Percentiles rank a stretch among this genome's conserved stretches.
These are phyloP conservation scores for Cruciata laevipes DNA, from an alignment of 257 asterid genomes.

Conservation along the genomic window DNA sequence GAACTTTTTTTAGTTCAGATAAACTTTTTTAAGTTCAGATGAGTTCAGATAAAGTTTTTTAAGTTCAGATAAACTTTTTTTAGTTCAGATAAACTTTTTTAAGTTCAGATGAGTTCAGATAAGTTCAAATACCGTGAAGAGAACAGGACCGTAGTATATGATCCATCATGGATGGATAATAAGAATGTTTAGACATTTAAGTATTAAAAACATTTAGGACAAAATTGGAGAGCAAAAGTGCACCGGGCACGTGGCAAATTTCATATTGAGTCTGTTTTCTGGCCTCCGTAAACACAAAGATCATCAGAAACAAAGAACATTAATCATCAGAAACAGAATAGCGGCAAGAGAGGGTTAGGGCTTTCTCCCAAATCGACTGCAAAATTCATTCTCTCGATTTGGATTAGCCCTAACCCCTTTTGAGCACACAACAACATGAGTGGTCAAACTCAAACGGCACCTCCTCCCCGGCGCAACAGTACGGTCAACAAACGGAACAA, in stretches of 20 bases:
- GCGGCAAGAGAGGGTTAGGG: constrained; percentile 16
- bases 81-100: too few relatives aligned
- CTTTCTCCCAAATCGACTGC: constrained; percentile 8
- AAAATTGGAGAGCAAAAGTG: too few relatives aligned
- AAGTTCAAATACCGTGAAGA: too few relatives aligned
- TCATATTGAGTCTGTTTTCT: neutral
- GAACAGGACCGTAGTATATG: too few relatives aligned
- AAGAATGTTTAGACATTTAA: too few relatives aligned
- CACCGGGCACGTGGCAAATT: constrained; percentile 1
- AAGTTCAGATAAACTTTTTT: too few relatives aligned
- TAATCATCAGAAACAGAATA: neutral
- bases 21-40: too few relatives aligned
- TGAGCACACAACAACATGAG: constrained; percentile 32
- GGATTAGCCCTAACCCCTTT: constrained; percentile 18
- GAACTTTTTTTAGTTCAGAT: too few relatives aligned
- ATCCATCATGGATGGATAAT: too few relatives aligned
- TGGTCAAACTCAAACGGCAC: constrained; percentile 33
- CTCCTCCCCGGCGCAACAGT: constrained; percentile 46
- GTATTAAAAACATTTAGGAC: too few relatives aligned
- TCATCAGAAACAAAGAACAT: neutral
- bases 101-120: too few relatives aligned
- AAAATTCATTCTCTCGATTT: neutral
- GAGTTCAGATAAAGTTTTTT: too few relatives aligned
- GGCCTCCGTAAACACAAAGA: neutral
- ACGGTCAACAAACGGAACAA: constrained; percentile 36